These are phyloP conservation scores for Leptodermis oblonga DNA, from an alignment of 257 asterid species.

Conservation along the genomic window DNA sequence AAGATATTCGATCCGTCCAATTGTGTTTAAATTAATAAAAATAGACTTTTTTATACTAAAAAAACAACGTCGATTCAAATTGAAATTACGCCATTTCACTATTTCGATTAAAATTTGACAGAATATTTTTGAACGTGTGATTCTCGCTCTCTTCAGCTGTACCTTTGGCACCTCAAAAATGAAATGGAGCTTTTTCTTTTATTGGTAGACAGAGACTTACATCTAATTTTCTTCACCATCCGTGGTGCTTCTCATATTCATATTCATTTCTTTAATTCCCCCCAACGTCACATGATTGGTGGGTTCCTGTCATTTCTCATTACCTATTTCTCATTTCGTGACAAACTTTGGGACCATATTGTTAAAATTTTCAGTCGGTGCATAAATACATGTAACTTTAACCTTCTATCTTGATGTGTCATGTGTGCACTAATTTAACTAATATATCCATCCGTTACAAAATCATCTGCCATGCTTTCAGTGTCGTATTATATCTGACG, in stretches of 20 bases:
- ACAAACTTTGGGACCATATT: not conserved
- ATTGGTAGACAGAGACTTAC: slow-evolving; percentile 14
- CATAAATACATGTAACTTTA: slow-evolving; percentile 4
- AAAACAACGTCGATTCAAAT: too few species aligned
- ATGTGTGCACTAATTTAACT: not conserved
- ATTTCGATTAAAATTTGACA: too few species aligned
- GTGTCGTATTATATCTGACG: too few species aligned
- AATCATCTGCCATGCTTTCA: too few species aligned
- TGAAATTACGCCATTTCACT: too few species aligned
- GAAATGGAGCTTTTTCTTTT: too few species aligned
- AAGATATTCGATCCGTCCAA: too few species aligned
- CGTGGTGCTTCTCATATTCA: slow-evolving; percentile 1
- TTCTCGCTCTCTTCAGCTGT: slow-evolving; percentile 1
- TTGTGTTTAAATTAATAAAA: too few species aligned
- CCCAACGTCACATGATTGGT: slow-evolving; percentile 20
- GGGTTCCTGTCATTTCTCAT: slow-evolving; percentile 11
- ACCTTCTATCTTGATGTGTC: not conserved
- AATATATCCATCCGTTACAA: too few species aligned
- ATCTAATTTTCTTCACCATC: slow-evolving; percentile 20
- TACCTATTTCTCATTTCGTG: not conserved
- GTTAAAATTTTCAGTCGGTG: not conserved
- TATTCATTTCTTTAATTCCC: not conserved
- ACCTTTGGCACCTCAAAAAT: slow-evolving; percentile 9
- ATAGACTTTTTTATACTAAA: too few species aligned
- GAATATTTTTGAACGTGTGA: too few species aligned